Base-by-base conservation (phyloP, 2,329 filamentous ascomycete genomes). In the Elsinoe batatas region DNA sequence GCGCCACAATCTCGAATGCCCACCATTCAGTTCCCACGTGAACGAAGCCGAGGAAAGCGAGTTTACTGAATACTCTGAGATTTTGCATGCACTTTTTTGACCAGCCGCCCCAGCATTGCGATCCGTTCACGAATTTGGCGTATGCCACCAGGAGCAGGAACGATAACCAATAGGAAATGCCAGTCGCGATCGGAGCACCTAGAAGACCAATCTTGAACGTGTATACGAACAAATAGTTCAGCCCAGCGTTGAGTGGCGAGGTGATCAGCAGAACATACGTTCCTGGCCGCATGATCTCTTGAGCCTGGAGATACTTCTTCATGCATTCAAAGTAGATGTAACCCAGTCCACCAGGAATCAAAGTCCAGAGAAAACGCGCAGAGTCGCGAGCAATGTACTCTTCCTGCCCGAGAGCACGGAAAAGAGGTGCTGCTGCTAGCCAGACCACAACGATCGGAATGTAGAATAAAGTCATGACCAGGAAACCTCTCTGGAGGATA, bases 1-100 rank as follows among this genome's bases (percentile, higher is more conserved):
- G 78, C 1, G 88, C 88, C 1, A 94, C 88, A 61, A 94, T 91
- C 70, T 94, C 89, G 63, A 95, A 95, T 0, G 89, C 90, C 89
- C 89, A 94, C 89, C 88, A 95, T 70, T 95, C 90, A 0, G 88
- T 93, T 3, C 88, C 90, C 4, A 95, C 87, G 60, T 94, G 89
- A 3, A 94, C 72, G 40, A 94, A 76, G 0, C 89, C 90, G 0
- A 94, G 74, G 12, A 85, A 69, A 0, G 89, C 87, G 3, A 95
- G 80, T 8, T 82, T 81, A 1, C 86, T 77, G 66, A 95, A 95
- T 0, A 82, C 82, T 13, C 79, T 71, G 13, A 87, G 74, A 63
- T 91, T 86, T 1, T 78, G 73, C n/a, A 87, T 66, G 1, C 84
- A 85, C 47, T 77, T 78, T 3, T 76, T 75, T 5, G 80, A 80